Conservation (phyloP, 352 stramenopile species). For the Lagenidium sp. region DNA sequence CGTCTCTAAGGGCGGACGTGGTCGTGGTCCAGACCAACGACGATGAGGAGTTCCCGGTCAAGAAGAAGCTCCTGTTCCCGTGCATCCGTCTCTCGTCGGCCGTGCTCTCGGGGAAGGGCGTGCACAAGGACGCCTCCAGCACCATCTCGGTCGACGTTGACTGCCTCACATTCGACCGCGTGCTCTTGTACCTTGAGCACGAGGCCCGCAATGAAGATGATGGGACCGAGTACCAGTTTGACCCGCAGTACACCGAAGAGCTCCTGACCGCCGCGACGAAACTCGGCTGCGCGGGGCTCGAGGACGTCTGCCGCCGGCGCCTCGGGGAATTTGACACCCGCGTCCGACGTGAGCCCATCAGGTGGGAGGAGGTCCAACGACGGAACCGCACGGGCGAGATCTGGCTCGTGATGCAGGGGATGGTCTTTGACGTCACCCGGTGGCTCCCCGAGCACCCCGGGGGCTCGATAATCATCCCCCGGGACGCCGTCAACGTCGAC, state of each 20-base stretch:
- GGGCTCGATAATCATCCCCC: slow-evolving; percentile 73
- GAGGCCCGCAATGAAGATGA: slow-evolving; percentile 69
- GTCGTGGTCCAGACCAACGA: slow-evolving; percentile 77
- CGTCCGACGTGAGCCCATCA: slow-evolving; percentile 71
- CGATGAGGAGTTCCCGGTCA: slow-evolving; percentile 85
- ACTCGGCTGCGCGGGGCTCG: slow-evolving; percentile 58
- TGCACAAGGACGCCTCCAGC: slow-evolving; percentile 61
- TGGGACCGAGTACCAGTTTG: slow-evolving; percentile 62
- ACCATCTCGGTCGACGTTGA: slow-evolving; percentile 72
- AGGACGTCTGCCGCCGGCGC: slow-evolving; percentile 67
- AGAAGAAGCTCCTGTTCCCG: slow-evolving; percentile 84
- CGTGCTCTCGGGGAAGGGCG: slow-evolving; percentile 57
- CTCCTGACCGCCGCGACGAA: slow-evolving; percentile 57
- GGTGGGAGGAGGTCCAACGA: slow-evolving; percentile 67
- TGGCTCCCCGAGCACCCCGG: slow-evolving; percentile 86
- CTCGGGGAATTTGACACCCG: slow-evolving; percentile 77
- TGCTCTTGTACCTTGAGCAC: slow-evolving; percentile 84
- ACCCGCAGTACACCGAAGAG: slow-evolving; percentile 66
- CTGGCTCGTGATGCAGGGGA: slow-evolving; percentile 84
- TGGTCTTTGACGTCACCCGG: slow-evolving; percentile 85
- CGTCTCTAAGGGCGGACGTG: slow-evolving; percentile 49
- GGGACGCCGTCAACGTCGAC: slow-evolving; percentile 84
- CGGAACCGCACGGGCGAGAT: slow-evolving; percentile 70
- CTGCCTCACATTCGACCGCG: slow-evolving; percentile 84
- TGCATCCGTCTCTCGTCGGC: slow-evolving; percentile 84